Evolutionary conservation across 1,284 basidiomycete genomes (phyloP), one percentile per base, ranked within the genome.

Genomic region (Mrakiaceae sp.): DNA sequence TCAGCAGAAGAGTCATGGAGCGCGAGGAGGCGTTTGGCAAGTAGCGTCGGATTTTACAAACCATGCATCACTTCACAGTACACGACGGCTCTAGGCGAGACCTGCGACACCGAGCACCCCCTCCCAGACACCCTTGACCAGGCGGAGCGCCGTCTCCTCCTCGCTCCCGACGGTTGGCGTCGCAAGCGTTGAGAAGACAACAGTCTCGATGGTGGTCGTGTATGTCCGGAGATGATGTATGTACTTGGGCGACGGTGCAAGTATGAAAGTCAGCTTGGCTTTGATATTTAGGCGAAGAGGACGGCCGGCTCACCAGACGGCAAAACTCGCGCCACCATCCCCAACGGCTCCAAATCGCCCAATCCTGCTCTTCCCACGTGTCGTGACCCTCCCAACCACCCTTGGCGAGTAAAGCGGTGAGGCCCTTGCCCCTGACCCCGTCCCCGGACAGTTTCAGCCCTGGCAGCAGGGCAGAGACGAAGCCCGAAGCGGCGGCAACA

Each of bases 281-380:
- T 40, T 1, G 7, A 5, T 6, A 2, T 6, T 39, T 42, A 1
- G 8, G 11, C 53, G 7, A 55, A 9, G 8, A 27, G 8, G 8
- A 16, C 14, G 40, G 11, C 48, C 5, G 3, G 80, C 86, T 71
- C 67, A 91, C 89, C 73, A 78, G 80, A 71, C 88, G 79, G 74
- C 86, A 87, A 77, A 90, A 90, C 70, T 92, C 87, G 66, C 87
- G 79, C 71, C 87, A 90, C 89, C 88, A 91, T 5, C 86, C 84
- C 85, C 87, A 89, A 0, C 86, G 87, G 75, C 87, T 85, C 88
- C 88, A 90, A 4, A 81, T 79, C 71, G 81, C 80, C 89, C 90
- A 92, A 64, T 86, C 83, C 42, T 83, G 80, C 52, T 82, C 79
- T 49, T 78, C 78, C 87, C 87, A 89, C 53, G 78, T 81, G 5